phyloP scores from a whole-genome alignment of 73 alveolate species.

The Breviolum minutum region DNA sequence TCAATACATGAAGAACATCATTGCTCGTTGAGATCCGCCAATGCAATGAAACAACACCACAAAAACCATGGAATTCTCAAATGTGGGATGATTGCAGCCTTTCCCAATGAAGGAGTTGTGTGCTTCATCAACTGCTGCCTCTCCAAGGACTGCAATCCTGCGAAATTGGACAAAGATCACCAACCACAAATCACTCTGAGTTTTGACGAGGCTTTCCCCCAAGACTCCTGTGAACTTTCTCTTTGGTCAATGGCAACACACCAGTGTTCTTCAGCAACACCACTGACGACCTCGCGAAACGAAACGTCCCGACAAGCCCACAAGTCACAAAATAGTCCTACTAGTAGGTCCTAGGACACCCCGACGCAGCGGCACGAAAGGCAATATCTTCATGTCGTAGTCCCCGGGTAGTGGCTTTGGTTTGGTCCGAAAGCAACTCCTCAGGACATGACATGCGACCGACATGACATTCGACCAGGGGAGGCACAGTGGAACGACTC shows the following conservation, averaged over 20 bases:
- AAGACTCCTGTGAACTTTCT: background rate
- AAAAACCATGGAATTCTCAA: no score
- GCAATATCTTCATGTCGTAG: constrained; percentile 80
- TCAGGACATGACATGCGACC: no score
- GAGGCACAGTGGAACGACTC: background rate
- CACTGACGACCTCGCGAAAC: constrained; percentile 12
- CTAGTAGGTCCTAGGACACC: background rate
- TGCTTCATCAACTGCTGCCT: constrained; percentile 48
- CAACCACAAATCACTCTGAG: background rate
- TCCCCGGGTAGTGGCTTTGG: constrained; percentile 78
- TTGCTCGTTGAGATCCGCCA: no score
- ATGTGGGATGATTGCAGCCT: background rate
- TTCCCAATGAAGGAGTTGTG: constrained; percentile 55
- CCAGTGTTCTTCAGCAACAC: constrained; percentile 33
- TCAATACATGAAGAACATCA: no score
- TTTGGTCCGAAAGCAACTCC: constrained; percentile 76
- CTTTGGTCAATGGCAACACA: constrained; percentile 40
- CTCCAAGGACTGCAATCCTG: constrained; percentile 79
- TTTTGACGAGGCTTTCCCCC: no score
- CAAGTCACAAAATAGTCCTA: background rate
- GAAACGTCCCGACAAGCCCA: background rate
- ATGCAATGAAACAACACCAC: no score
- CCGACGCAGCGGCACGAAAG: constrained; percentile 56
- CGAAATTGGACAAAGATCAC: background rate
- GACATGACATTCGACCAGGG: no score